phyloP scores from a whole-genome alignment of 768 basidiomycete species.

The Boletus patriciae region DNA sequence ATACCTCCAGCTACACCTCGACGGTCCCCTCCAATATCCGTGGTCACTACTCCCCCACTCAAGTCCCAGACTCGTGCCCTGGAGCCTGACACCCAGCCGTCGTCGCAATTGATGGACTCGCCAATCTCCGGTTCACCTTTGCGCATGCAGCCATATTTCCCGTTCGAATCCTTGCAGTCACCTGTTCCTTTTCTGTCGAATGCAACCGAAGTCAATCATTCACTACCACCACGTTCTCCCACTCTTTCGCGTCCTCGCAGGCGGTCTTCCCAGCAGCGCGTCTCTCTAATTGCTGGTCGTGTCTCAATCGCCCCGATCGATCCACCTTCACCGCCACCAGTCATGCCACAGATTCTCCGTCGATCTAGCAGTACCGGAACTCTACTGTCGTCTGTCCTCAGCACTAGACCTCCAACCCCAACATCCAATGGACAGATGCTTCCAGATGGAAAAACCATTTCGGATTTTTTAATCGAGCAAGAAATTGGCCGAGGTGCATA shows the following conservation, averaged over 20 bases:
- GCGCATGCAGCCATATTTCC: conserved; percentile 38
- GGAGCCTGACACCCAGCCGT: conserved; percentile 29
- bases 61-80: conserved; percentile 23
- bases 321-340: conserved; percentile 63
- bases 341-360: conserved; percentile 60
- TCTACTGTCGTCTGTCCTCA: conserved; percentile 56
- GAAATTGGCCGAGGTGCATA: conserved; percentile 96
- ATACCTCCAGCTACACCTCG: conserved; percentile 9
- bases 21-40: conserved; percentile 16
- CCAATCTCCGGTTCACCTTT: conserved; percentile 32
- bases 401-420: conserved; percentile 67
- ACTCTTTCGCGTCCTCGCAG: conserved; percentile 65
- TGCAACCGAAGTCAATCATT: conserved; percentile 23
- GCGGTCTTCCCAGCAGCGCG: conserved; percentile 80
- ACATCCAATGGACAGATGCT: conserved; percentile 30
- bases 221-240: conserved; percentile 47
- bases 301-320: conserved; percentile 77
- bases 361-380: conserved; percentile 66
- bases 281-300: conserved; percentile 80
- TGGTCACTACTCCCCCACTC: conserved; percentile 24
- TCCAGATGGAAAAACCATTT: conserved; percentile 69
- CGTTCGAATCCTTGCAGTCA: conserved; percentile 17
- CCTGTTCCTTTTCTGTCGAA: conserved; percentile 21
- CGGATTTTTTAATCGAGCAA: conserved; percentile 79
- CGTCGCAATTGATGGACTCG: conserved; percentile 33